These are phyloP conservation scores for Ceratocystis huliohia DNA, from an alignment of 2,329 filamentous ascomycete species.

Conservation along the genomic window DNA sequence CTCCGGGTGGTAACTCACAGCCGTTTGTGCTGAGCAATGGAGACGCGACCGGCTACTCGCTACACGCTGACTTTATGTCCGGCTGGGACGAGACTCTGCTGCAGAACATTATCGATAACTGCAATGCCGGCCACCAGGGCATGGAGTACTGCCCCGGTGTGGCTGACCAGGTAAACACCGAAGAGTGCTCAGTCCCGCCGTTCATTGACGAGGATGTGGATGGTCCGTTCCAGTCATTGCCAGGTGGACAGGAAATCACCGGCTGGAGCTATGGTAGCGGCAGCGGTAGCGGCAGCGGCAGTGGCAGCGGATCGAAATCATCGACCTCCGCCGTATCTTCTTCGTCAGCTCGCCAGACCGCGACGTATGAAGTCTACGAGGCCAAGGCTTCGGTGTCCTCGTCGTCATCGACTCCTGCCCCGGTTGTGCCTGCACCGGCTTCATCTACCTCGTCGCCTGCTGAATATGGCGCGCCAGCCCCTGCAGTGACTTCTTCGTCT, in stretches of 20 bases:
- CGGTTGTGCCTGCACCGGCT: neutral
- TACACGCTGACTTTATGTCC: slow-evolving; percentile 60
- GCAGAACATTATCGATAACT: slow-evolving; percentile 54
- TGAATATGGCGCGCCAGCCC: too few relatives aligned
- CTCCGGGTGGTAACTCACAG: slow-evolving; percentile 37
- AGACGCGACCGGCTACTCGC: slow-evolving; percentile 56
- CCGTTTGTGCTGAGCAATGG: slow-evolving; percentile 59
- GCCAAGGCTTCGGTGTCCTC: slow-evolving; percentile 14
- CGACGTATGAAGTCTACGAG: slow-evolving; percentile 5
- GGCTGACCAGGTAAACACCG: slow-evolving; percentile 39
- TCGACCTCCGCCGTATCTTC: neutral
- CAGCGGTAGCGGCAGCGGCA: slow-evolving; percentile 25
- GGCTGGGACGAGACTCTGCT: slow-evolving; percentile 56
- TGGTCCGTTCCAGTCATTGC: slow-evolving; percentile 37
- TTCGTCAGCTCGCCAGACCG: neutral
- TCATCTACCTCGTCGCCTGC: neutral
- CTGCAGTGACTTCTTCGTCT: too few relatives aligned
- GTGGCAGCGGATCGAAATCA: neutral
- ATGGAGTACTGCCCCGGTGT: slow-evolving; percentile 52
- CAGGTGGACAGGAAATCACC: slow-evolving; percentile 43
- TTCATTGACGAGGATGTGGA: slow-evolving; percentile 35
- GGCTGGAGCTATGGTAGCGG: slow-evolving; percentile 37
- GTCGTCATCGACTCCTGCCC: slow-evolving; percentile 8
- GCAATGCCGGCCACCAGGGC: slow-evolving; percentile 45
- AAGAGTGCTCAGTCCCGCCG: slow-evolving; percentile 39